A percentile compares a stretch with the other conserved stretches of the same genome.
phyloP scores from a whole-genome alignment of 1,284 basidiomycete genomes.

The Golubevia pallescens region DNA sequence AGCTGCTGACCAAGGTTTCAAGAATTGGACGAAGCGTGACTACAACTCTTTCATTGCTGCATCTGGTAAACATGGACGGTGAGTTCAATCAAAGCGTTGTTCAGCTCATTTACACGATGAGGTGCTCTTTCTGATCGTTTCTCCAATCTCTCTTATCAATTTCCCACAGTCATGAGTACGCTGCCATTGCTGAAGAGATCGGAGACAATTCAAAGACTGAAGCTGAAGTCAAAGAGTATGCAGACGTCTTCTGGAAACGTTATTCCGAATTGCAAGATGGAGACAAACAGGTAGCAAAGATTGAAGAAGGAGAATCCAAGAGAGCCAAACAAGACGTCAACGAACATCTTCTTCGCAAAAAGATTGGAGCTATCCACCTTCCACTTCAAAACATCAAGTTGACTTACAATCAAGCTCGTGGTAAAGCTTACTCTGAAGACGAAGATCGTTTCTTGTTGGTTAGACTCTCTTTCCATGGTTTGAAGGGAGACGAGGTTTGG shows the following conservation, averaged over 20 bases:
- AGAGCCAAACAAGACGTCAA: slow-evolving; percentile 43
- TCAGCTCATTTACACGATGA: too few species aligned
- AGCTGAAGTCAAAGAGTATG: slow-evolving; percentile 45
- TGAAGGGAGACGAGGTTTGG: slow-evolving; percentile 89
- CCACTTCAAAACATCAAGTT: slow-evolving; percentile 54
- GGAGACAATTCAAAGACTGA: slow-evolving; percentile 61
- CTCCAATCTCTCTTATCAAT: too few species aligned
- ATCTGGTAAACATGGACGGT: slow-evolving; percentile 71
- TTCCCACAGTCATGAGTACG: slow-evolving; percentile 72
- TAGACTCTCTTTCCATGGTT: slow-evolving; percentile 87
- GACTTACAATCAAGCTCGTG: slow-evolving; percentile 64
- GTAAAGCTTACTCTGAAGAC: slow-evolving; percentile 93
- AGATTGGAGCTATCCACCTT: slow-evolving; percentile 28
- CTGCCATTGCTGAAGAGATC: slow-evolving; percentile 82
- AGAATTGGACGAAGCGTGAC: slow-evolving; percentile 25
- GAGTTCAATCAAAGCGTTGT: slow-evolving; percentile 68
- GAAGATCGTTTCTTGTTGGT: slow-evolving; percentile 95
- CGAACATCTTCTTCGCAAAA: slow-evolving; percentile 39
- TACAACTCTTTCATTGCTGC: slow-evolving; percentile 70
- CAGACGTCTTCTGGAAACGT: slow-evolving; percentile 55
- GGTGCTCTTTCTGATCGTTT: too few species aligned
- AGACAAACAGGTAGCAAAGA: slow-evolving; percentile 41
- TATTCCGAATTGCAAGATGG: slow-evolving; percentile 67
- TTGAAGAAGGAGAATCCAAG: slow-evolving; percentile 59
- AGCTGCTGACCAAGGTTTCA: slow-evolving; percentile 35